phyloP scores from a whole-genome alignment of 345 rosid species.

The Salix purpurea region DNA sequence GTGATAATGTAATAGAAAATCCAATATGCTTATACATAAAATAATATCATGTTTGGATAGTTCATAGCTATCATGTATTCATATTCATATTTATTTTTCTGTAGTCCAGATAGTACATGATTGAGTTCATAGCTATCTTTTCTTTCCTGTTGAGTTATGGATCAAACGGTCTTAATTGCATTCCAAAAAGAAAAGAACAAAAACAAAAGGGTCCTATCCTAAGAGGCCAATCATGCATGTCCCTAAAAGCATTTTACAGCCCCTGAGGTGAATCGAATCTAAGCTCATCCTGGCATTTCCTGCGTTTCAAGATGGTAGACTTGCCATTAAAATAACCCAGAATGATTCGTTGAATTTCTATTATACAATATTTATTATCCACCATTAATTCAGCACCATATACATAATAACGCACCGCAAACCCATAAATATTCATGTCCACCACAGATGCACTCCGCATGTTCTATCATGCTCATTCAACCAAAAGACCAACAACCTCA shows the following conservation, averaged over 20 bases:
- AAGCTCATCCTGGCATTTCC: background rate
- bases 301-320: background rate
- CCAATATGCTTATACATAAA: no score
- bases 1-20: no score
- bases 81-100: no score
- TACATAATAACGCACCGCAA: background rate
- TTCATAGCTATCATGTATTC: no score
- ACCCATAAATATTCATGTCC: conserved; percentile 17
- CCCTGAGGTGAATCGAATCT: background rate
- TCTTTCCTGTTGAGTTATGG: no score
- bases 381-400: conserved; percentile 11
- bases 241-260: background rate
- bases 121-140: no score
- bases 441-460: conserved; percentile 12
- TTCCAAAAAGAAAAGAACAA: background rate
- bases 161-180: background rate
- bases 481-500: background rate
- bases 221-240: background rate
- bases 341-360: conserved; percentile 6
- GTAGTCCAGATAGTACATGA: no score
- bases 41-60: no score
- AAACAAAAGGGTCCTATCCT: background rate
- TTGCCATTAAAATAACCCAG: background rate
- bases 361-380: background rate
- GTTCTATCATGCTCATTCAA: background rate